These are phyloP conservation scores for Phascolomyces articulosus DNA, from an alignment of 371 early-diverging fungal genomes.

Conservation along the genomic window DNA sequence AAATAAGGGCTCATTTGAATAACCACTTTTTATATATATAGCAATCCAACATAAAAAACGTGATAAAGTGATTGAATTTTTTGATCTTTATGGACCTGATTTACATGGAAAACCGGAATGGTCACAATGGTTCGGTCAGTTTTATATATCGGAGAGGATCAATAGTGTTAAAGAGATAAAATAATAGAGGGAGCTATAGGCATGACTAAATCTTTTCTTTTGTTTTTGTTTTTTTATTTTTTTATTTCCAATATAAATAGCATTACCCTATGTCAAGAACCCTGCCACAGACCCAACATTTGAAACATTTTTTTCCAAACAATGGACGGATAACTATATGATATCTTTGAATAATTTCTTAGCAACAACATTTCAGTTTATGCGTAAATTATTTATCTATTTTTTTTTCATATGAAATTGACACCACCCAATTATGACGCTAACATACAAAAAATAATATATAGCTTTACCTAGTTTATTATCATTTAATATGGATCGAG, in stretches of 20 bases:
- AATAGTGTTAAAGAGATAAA: too few species aligned
- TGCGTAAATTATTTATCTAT: constrained; percentile 52
- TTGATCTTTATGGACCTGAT: constrained; percentile 64
- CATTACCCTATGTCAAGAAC: constrained; percentile 65
- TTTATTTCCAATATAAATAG: constrained; percentile 23
- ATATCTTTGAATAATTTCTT: constrained; percentile 68
- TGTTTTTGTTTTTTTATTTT: not conserved
- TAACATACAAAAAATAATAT: too few species aligned
- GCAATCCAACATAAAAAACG: constrained; percentile 64
- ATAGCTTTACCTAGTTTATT: constrained; percentile 65
- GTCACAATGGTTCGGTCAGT: constrained; percentile 72
- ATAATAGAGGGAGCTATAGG: not conserved
- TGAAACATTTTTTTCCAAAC: constrained; percentile 66
- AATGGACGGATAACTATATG: constrained; percentile 70
- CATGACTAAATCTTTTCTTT: not conserved
- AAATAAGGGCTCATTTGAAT: too few species aligned
- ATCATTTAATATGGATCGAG: constrained; percentile 61
- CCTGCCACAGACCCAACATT: constrained; percentile 67
- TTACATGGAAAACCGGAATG: constrained; percentile 64
- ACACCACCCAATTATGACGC: not conserved
- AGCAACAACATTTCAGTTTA: constrained; percentile 69
- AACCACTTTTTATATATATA: constrained; percentile 17
- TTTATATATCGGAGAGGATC: not conserved
- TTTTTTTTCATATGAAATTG: not conserved
- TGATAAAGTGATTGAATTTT: constrained; percentile 65